Evolutionary conservation across 2,329 filamentous ascomycete genomes (phyloP), one percentile per base, ranked within the genome.

Genomic region (Aspergillus aculeatus): DNA sequence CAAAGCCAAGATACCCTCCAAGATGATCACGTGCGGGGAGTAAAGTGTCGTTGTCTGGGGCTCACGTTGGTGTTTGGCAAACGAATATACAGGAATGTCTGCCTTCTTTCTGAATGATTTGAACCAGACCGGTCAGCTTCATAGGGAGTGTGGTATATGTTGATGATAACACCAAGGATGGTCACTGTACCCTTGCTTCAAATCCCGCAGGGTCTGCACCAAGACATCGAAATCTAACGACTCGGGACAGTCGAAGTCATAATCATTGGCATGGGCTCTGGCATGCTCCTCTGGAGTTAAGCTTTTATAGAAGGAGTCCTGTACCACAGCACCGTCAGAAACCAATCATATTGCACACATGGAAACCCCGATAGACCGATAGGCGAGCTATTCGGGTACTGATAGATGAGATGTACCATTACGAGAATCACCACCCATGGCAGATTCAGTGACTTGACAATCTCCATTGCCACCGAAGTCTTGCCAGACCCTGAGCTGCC

Each of bases 351-450:
- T 44, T 19, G 38, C 38, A 44, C 32, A 16, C 7, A 44, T 48
- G 21, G 16, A 52, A 7, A 38, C 44, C 11, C 31, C 32, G 31
- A 53, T 23, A 16, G 41, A 38, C 24, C 19, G 38, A 11, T 51
- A 38, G 49, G 19, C 38, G 51, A 21, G 35, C 24, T 50, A 41
- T 49, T 19, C 38, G 38, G n/a, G 38, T 19, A 44, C 6, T 32
- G 31, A 47, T 52, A 44, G 52, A 44, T 38, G 23, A 26, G 48
- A 47, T n/a, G 72, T 83, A 94, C 92, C 89, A 99, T 98, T 47
- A 93, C 96, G 69, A 99, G 78, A 77, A 99, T 97, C 53, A 97
- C 93, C 62, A 99, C 95, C 94, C 95, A 99, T 58, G 95, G 95
- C 64, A 99, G 80, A 77, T 95, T 96, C 69, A 99, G 81, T 70